Percentiles rank a stretch among this genome's conserved stretches.
Evolutionary conservation across 2,329 filamentous ascomycete genomes (phyloP).

Genomic region (Dactylellina haptotyla): DNA sequence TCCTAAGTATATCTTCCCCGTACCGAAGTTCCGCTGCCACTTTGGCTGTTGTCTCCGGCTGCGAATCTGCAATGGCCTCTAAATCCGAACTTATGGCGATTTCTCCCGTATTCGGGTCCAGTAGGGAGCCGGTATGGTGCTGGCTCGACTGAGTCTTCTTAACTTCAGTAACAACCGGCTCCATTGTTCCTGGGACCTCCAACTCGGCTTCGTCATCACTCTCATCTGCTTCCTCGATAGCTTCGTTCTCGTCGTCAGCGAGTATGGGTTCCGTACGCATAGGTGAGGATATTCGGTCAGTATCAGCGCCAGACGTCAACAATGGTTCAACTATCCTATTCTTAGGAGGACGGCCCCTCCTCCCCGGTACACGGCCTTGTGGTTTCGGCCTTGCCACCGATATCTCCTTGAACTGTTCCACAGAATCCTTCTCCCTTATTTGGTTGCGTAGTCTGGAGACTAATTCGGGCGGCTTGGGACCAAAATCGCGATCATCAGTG

Average conservation of each 20-base stretch:
- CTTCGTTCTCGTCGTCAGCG: too few relatives aligned
- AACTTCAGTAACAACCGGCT: constrained; percentile 28
- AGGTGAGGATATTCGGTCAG: not conserved
- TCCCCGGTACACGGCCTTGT: not conserved
- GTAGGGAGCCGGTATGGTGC: not conserved
- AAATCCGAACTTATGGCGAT: not conserved
- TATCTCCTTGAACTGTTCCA: constrained; percentile 35
- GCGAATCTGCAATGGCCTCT: constrained; percentile 29
- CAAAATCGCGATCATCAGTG: constrained; percentile 13
- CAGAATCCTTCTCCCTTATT: constrained; percentile 23
- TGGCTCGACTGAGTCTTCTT: constrained; percentile 42
- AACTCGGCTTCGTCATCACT: constrained; percentile 24
- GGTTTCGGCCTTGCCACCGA: constrained; percentile 25
- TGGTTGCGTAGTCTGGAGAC: constrained; percentile 10
- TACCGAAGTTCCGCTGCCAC: not conserved
- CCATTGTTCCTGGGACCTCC: constrained; percentile 35
- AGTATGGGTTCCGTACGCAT: not conserved
- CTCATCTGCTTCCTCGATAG: not conserved
- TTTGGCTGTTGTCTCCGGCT: constrained; percentile 21
- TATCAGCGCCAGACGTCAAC: constrained; percentile 2
- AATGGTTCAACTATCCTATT: constrained; percentile 26
- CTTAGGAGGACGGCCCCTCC: constrained; percentile 23
- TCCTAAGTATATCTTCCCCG: too few relatives aligned
- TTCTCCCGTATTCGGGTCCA: not conserved
- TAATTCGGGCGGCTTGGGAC: constrained; percentile 13